Evolutionary conservation across 2,329 filamentous ascomycete species (phyloP), one percentile per base, ranked within the genome.

Genomic region (Aureobasidium vineae): DNA sequence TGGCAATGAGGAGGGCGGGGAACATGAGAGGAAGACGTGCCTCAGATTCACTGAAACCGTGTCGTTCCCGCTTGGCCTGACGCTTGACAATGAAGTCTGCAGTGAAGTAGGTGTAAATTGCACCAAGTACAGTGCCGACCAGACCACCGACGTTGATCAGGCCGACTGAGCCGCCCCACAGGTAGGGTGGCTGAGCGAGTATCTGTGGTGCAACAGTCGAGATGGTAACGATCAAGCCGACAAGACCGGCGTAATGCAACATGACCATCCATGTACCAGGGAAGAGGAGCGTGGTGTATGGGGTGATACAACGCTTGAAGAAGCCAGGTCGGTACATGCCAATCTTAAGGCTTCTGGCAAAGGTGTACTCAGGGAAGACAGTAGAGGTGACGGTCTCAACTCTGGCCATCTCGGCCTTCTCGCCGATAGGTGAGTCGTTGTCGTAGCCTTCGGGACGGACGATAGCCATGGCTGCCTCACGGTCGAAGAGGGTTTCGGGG

Each of bases 191-290:
- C 8, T 68, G 69, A 6, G 76, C 71, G 2, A 80, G 72, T 1
- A 80, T 60, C 59, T 77, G 74, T 0, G 78, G 74, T 4, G 72
- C 75, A n/a, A 80, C 72, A 2, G 73, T 76, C 50, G 75, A 74
- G 49, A 77, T 74, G 1, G 76, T 76, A 21, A 80, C 77, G 43
- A 79, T 73, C 2, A 76, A 74, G 19, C 77, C 79, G 8, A 80
- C 75, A 1, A 80, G 72, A 1, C 78, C 79, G 6, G 77, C 77
- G 64, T 81, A 80, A 72, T 78, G 78, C 0, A 76, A 67, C 50
- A 78, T 76, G 15, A 80, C 74, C 4, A 80, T 73, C 76, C 78
- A 79, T 0, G 77, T 77, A 40, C 79, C 79, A 4, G 79, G 79
- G 26, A 79, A 73, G 2, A 75, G 72, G 15, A 79, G 70, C 1